A percentile compares a stretch with the other conserved stretches of the same genome.
phyloP scores from a whole-genome alignment of 1,284 basidiomycete genomes.

The Marasmius sp. region DNA sequence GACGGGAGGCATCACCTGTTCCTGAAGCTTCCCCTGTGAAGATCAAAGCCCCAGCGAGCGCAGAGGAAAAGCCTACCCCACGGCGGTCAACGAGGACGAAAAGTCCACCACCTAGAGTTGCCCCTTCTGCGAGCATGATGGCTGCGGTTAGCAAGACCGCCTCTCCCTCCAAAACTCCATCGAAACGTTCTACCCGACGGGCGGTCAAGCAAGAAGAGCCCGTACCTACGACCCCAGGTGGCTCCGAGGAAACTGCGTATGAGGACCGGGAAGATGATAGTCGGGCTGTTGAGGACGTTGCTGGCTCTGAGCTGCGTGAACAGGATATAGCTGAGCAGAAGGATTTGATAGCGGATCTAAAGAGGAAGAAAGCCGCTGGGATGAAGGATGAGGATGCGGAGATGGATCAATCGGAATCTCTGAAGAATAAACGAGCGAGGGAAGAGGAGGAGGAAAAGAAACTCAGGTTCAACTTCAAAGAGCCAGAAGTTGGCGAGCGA shows the following conservation, averaged over 20 bases:
- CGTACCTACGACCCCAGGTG: conserved; percentile 41
- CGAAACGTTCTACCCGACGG: conserved; percentile 38
- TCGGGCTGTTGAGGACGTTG: conserved; percentile 48
- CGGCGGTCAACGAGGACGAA: conserved; percentile 50
- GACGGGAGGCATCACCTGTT: conserved; percentile 54
- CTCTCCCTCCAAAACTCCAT: conserved; percentile 34
- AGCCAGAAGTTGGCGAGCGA: conserved; percentile 57
- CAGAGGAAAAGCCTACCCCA: conserved; percentile 16
- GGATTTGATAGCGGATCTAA: conserved; percentile 65
- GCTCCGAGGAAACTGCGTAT: conserved; percentile 60
- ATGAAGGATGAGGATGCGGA: conserved; percentile 28
- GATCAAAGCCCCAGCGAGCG: conserved; percentile 16
- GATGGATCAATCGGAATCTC: conserved; percentile 21
- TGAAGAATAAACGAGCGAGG: conserved; percentile 47
- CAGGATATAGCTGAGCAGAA: conserved; percentile 73
- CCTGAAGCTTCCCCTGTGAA: conserved; percentile 25
- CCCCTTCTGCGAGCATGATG: conserved; percentile 25
- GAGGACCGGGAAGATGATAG: conserved; percentile 50
- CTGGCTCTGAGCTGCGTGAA: conserved; percentile 60
- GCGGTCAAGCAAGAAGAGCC: conserved; percentile 22
- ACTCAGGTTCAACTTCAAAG: conserved; percentile 61
- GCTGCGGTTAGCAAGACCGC: not conserved
- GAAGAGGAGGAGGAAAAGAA: conserved; percentile 52
- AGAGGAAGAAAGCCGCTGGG: conserved; percentile 46
- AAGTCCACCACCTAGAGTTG: conserved; percentile 45